Conservation (phyloP, 225 moss, liverwort and hornwort genomes). For the Lunularia cruciata region DNA sequence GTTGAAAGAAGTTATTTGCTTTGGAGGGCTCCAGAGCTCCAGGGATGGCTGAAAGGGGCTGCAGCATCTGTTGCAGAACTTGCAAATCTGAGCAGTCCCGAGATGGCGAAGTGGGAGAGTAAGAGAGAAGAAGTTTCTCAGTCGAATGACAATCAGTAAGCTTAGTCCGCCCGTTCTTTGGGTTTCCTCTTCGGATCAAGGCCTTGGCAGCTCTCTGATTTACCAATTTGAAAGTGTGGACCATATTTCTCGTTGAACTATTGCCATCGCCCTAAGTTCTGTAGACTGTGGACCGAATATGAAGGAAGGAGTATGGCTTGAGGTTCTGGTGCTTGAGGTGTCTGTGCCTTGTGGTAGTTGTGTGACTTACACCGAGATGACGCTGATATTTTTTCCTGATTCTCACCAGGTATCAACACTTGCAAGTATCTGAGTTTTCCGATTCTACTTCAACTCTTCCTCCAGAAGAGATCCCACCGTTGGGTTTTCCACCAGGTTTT, state of each 20-base stretch:
- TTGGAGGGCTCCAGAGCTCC: constrained; percentile 83
- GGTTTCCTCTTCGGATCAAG: no score
- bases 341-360: no score
- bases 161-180: no score
- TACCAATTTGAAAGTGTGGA: no score
- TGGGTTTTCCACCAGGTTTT: constrained; percentile 40
- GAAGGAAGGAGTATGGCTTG: no score
- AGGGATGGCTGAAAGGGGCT: constrained; percentile 72
- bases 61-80: constrained; percentile 55
- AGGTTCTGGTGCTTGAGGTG: no score
- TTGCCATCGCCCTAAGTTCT: no score
- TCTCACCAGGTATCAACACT: constrained; percentile 67
- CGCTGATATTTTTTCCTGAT: neutral
- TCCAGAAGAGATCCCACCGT: constrained; percentile 64
- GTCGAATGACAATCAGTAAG: constrained; percentile 68
- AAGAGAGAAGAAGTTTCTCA: constrained; percentile 65
- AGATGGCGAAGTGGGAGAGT: constrained; percentile 72
- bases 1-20: constrained; percentile 72
- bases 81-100: constrained; percentile 52
- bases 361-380: neutral
- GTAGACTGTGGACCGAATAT: no score
- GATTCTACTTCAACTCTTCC: constrained; percentile 71
- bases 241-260: no score
- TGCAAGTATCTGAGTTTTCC: constrained; percentile 81
- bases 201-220: no score